phyloP scores from a whole-genome alignment of 768 basidiomycete genomes.

The Rhizopogon sp. region DNA sequence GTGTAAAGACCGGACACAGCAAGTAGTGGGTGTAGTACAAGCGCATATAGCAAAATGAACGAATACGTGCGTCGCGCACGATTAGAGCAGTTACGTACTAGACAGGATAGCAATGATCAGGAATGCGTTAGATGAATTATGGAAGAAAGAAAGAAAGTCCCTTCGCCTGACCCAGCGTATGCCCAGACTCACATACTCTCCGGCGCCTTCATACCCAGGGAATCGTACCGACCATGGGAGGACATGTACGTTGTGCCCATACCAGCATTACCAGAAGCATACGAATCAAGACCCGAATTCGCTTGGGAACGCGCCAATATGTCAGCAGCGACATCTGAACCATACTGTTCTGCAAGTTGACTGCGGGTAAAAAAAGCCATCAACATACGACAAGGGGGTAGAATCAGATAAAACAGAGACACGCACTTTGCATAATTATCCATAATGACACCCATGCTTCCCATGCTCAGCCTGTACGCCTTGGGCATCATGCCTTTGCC shows the following conservation, averaged over 20 bases:
- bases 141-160: too few relatives aligned
- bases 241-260: not conserved
- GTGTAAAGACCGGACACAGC: too few relatives aligned
- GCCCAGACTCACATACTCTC: too few relatives aligned
- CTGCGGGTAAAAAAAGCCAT: conserved; percentile 25
- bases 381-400: too few relatives aligned
- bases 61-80: too few relatives aligned
- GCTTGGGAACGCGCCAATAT: conserved; percentile 52
- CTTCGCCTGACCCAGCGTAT: too few relatives aligned
- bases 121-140: too few relatives aligned
- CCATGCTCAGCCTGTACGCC: conserved; percentile 69
- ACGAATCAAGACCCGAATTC: conserved; percentile 38
- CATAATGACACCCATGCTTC: conserved; percentile 78
- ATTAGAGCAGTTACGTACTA: too few relatives aligned
- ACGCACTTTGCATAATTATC: conserved; percentile 74
- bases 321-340: conserved; percentile 56
- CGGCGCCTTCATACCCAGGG: not conserved
- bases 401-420: not conserved
- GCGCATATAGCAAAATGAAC: too few relatives aligned
- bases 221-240: conserved; percentile 2
- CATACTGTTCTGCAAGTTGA: conserved; percentile 72
- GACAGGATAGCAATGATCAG: too few relatives aligned
- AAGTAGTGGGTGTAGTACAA: too few relatives aligned
- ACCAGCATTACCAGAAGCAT: not conserved
- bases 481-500: conserved; percentile 61